Evolutionary conservation across 345 rosid genomes (phyloP).

Genomic region (Eutrema heterophyllum): DNA sequence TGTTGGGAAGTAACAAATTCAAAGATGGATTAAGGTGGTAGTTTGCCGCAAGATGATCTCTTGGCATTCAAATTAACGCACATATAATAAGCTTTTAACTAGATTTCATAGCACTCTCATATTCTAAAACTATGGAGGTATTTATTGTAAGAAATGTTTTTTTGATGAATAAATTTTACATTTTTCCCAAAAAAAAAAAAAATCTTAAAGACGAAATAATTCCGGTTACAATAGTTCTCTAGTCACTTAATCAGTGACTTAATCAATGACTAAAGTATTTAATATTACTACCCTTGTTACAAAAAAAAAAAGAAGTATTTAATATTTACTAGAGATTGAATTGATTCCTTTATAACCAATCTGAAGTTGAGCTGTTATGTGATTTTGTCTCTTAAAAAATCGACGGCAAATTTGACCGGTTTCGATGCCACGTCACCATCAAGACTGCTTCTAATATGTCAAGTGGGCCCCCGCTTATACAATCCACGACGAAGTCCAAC

Average conservation of each 20-base stretch:
- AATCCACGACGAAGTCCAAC: background rate
- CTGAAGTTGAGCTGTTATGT: background rate
- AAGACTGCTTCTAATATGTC: background rate
- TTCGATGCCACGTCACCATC: conserved; percentile 5
- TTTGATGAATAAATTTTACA: no score
- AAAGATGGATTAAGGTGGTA: no score
- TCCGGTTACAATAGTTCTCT: background rate
- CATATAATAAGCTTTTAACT: no score
- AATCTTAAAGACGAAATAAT: background rate
- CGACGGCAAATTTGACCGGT: conserved; percentile 17
- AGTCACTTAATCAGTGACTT: background rate
- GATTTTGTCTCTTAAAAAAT: background rate
- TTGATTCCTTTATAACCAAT: background rate
- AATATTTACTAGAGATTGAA: background rate
- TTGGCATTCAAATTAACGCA: no score
- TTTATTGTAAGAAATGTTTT: no score
- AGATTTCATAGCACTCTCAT: no score
- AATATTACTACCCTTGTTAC: no score
- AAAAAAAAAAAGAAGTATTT: no score
- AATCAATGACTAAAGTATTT: background rate
- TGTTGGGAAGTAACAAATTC: no score
- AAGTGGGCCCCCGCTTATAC: background rate
- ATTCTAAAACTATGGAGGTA: no score
- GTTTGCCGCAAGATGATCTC: no score
- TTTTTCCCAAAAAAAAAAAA: no score